phyloP scores from a whole-genome alignment of 2,329 filamentous ascomycete species.

The Penicillium polonicum region DNA sequence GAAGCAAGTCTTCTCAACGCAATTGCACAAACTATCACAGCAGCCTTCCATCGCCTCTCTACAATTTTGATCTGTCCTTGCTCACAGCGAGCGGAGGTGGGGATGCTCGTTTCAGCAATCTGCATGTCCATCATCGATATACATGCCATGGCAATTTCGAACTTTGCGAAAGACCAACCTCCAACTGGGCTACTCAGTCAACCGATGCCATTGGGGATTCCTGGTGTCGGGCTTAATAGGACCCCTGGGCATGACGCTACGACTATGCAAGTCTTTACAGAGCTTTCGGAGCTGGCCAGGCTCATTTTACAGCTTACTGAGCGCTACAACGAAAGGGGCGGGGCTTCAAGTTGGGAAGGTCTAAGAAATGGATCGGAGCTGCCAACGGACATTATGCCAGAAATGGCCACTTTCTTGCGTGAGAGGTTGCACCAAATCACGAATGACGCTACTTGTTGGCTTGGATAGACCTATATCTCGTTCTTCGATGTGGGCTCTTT shows the following conservation, averaged over 20 bases:
- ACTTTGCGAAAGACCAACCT: neutral
- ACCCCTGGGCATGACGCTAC: neutral
- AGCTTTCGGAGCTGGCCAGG: slow-evolving; percentile 12
- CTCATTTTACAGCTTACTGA: slow-evolving; percentile 12
- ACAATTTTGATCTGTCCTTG: slow-evolving; percentile 12
- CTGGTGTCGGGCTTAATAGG: neutral
- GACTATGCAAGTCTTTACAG: slow-evolving; percentile 1
- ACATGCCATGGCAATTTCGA: neutral
- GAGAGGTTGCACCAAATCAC: slow-evolving; percentile 6
- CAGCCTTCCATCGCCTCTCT: slow-evolving; percentile 5
- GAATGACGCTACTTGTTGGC: neutral
- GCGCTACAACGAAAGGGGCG: neutral
- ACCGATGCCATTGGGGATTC: neutral
- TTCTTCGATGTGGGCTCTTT: neutral
- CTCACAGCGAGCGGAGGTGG: slow-evolving; percentile 7
- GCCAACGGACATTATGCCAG: neutral
- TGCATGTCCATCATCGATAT: slow-evolving; percentile 13
- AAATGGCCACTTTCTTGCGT: neutral
- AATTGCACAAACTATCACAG: neutral
- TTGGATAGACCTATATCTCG: neutral
- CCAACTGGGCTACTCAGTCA: no score
- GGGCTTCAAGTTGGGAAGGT: neutral
- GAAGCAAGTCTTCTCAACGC: neutral
- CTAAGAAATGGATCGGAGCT: neutral
- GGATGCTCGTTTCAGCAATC: slow-evolving; percentile 7